Conservation (phyloP, 139 green algal genomes). For the Chlorella ohadii region DNA sequence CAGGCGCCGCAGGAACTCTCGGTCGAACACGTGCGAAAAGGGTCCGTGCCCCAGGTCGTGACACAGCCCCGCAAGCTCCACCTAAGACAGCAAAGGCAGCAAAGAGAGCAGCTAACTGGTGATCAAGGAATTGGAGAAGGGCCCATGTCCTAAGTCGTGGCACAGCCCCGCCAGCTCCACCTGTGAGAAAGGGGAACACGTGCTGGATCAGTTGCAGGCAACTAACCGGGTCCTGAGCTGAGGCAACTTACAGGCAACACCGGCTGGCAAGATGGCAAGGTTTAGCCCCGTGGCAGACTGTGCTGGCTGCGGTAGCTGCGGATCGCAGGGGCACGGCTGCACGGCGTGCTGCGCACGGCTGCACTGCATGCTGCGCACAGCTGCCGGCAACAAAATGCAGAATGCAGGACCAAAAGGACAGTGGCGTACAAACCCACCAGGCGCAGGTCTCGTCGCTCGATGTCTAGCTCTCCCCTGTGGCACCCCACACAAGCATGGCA, state of each 20-base stretch:
- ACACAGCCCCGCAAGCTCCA: slow-evolving; percentile 75
- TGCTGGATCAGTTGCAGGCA: too few relatives aligned
- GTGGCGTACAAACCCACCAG: slow-evolving; percentile 49
- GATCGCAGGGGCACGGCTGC: background rate
- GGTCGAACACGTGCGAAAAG: slow-evolving; percentile 92
- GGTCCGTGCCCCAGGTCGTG: slow-evolving; percentile 96
- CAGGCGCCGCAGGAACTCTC: slow-evolving; percentile 68
- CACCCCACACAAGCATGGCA: background rate
- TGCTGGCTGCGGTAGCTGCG: too few relatives aligned
- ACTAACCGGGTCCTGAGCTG: too few relatives aligned
- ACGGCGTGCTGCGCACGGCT: background rate
- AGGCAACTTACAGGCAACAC: too few relatives aligned
- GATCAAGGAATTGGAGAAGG: too few relatives aligned
- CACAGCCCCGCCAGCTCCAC: slow-evolving; percentile 75
- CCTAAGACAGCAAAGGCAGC: too few relatives aligned
- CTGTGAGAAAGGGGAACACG: background rate
- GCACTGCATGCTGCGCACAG: background rate
- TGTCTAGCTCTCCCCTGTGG: slow-evolving; percentile 48
- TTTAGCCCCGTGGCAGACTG: too few relatives aligned
- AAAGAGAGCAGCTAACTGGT: too few relatives aligned
- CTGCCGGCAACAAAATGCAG: background rate
- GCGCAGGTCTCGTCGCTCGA: slow-evolving; percentile 67
- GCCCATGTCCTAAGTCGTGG: slow-evolving; percentile 95
- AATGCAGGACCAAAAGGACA: slow-evolving; percentile 44
- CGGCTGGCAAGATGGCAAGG: too few relatives aligned